Evolutionary conservation across 305 asterid species (phyloP).

Genomic region (Ajuga reptans): DNA sequence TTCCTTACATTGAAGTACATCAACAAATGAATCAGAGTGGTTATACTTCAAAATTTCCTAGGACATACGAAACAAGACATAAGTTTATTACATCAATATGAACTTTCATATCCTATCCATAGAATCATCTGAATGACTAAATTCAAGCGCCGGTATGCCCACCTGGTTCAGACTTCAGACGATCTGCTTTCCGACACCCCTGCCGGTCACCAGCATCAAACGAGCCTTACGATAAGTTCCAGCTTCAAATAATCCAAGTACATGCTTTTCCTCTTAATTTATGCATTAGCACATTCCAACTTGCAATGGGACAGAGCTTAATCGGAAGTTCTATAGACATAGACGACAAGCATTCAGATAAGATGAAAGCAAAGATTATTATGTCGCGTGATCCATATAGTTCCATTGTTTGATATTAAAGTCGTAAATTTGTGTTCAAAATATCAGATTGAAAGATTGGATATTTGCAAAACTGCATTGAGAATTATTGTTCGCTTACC

Average conservation of each 20-base stretch:
- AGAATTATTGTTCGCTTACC: constrained; percentile 14
- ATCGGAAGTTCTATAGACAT: background rate
- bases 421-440: background rate
- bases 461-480: background rate
- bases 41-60: background rate
- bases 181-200: background rate
- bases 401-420: background rate
- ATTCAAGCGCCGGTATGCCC: constrained; percentile 7
- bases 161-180: background rate
- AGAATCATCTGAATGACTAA: constrained; percentile 9
- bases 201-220: constrained; percentile 14
- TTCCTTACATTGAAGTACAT: constrained; percentile 10
- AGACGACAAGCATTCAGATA: background rate
- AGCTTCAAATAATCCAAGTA: background rate
- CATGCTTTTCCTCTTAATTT: constrained; percentile 1
- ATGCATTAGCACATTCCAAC: background rate
- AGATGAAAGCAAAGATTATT: background rate
- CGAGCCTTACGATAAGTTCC: background rate
- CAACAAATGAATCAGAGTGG: background rate
- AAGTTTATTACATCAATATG: constrained; percentile 17
- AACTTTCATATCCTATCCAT: background rate
- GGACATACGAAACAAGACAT: background rate
- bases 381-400: background rate
- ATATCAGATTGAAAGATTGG: background rate
- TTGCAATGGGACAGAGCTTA: background rate